Evolutionary conservation across 108 stramenopile genomes (phyloP), one percentile per base, ranked within the genome.

Genomic region (Seminavis robusta): DNA sequence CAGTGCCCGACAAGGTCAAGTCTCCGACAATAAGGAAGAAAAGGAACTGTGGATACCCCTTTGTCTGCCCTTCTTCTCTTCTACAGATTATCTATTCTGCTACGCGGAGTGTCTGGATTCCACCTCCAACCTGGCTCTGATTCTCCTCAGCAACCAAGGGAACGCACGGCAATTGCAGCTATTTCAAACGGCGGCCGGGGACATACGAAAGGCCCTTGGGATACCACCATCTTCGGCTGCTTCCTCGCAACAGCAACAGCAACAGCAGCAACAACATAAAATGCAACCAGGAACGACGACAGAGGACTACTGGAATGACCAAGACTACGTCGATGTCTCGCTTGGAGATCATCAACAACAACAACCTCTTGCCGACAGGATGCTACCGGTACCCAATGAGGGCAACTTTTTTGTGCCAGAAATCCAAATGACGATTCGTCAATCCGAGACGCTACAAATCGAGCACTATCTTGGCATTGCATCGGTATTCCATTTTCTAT

Each of bases 1-100:
- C 1, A 59, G 62, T 24, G 59, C 50, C 15, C 84, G 86, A 60
- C 63, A 60, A 33, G 81, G 76, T 28, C 50, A 86, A 5, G 25
- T 65, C 24, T 65, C 77, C 5, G n/a, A n/a, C n/a, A n/a, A n/a
- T n/a, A n/a, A n/a, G n/a, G n/a, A n/a, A n/a, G n/a, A n/a, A n/a
- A 83, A 76, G 52, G 88, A 89, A 59, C 61, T 79, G 20, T 89
- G 88, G 88, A 73, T 84, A 46, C 88, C 88, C 2, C 45, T 89
- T 24, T 89, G 88, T 51, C 51, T 89, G 17, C 88, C 88, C 8
- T 65, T 81, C 8, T 86, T 89, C 37, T 68, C 80, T 48, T 69
- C 79, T 8, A 64, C 79, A 17, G 88, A 80, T 45, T 89, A 81
- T 66, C 65, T 88, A 3, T 83, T 84, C 44, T 77, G 81, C 13